Base-by-base conservation (phyloP, 148 eudicot genomes). In the Vaccinium darrowii region DNA sequence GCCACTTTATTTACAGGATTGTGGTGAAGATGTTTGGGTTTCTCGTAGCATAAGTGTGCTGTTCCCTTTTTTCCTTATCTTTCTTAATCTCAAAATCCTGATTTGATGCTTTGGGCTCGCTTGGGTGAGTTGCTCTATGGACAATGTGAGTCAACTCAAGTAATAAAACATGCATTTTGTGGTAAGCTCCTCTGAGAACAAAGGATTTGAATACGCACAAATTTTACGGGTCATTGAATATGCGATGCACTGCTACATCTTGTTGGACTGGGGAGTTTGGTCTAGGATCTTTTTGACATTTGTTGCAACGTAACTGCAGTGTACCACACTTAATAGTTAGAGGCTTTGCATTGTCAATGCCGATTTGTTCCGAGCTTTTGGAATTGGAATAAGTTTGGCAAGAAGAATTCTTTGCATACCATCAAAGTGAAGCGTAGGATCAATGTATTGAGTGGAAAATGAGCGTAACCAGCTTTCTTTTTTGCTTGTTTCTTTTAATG, bases 401-500 rank as follows among this genome's bases (percentile, higher is more conserved):
- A 43, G 47, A 43, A 43, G 47, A 43, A 43, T 39, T 39, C 5
- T 39, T 39, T 39, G 43, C 5, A 39, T 43, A 43, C 47, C 47
- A 43, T 43, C 47, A 5, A 43, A 43, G 47, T 43, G 47, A 43
- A 43, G 5, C 47, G 47, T 43, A 5, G 47, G 47, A 43, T 43
- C 47, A 0, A 43, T 5, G 6, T 43, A 43, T 56, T 30, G 75
- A 43, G 52, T 47, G 27, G 77, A 74, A 11, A 74, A 74, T 4
- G n/a, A 47, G 6, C 53, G 2, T 43, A 12, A 19, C 77, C 52
- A 14, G 12, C 25, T 39, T 75, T 75, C 78, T 47, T 11, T 74
- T 47, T 75, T 75, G 78, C 78, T 75, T 74, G 52, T 12, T 74
- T 15, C 47, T 33, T 72, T 74, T 74, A 36, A 39, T 74, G 11